Conservation (phyloP, 108 stramenopile species). For the Schizochytrium sp. region DNA sequence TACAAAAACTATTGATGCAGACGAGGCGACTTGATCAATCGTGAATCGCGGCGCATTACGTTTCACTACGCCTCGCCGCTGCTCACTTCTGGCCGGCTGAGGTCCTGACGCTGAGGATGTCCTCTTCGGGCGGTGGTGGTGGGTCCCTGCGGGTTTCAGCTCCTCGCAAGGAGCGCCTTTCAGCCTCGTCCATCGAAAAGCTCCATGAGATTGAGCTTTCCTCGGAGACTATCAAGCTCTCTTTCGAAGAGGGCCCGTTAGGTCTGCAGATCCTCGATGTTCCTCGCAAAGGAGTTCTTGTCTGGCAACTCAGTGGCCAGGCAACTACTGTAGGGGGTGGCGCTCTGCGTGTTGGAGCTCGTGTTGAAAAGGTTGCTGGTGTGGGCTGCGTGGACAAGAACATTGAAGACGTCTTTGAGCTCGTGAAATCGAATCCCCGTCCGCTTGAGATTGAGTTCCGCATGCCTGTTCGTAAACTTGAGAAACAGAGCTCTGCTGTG, state of each 20-base stretch:
- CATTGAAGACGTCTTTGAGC: slow-evolving; percentile 44
- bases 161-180: slow-evolving; percentile 17
- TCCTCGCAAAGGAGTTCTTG: slow-evolving; percentile 39
- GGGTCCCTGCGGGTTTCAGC: no score
- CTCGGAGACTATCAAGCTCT: slow-evolving; percentile 12
- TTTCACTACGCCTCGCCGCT: no score
- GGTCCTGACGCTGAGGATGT: no score
- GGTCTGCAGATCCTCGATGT: slow-evolving; percentile 56
- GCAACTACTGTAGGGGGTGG: slow-evolving; percentile 18
- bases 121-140: no score
- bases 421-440: slow-evolving; percentile 4
- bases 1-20: no score
- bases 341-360: slow-evolving; percentile 27
- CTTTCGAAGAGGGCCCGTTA: slow-evolving; percentile 51
- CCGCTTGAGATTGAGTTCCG: slow-evolving; percentile 37
- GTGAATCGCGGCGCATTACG: no score
- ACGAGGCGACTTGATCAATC: no score
- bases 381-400: slow-evolving; percentile 34
- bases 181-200: slow-evolving; percentile 13
- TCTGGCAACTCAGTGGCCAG: slow-evolving; percentile 46
- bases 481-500: neutral
- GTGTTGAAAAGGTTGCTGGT: slow-evolving; percentile 25
- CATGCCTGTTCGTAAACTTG: neutral
- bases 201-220: slow-evolving; percentile 24
- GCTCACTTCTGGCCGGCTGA: no score